Conservation (phyloP, 177 flowering plant genomes). For the Vitis hybrid region DNA sequence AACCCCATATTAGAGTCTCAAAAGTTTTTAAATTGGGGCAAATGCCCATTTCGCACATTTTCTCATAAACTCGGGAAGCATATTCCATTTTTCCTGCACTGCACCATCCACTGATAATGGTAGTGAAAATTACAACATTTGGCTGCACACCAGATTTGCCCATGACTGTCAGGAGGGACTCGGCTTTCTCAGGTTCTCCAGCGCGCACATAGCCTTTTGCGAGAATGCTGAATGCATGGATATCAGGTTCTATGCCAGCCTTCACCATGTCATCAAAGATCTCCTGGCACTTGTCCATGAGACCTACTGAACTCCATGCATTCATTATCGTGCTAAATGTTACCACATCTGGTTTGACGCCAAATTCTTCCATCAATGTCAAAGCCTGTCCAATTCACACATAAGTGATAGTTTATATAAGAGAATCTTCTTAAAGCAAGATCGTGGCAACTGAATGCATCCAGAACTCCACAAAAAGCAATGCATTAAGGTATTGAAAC, state of each 20-base stretch:
- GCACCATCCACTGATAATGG: slow-evolving; percentile 54
- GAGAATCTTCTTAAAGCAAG: too few relatives aligned
- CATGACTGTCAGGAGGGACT: slow-evolving; percentile 35
- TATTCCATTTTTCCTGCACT: slow-evolving; percentile 39
- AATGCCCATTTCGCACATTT: slow-evolving; percentile 35
- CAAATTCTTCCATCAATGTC: slow-evolving; percentile 45
- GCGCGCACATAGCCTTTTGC: slow-evolving; percentile 51
- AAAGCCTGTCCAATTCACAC: slow-evolving; percentile 28
- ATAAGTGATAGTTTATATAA: neutral
- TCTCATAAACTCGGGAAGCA: slow-evolving; percentile 26
- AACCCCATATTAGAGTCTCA: slow-evolving; percentile 54
- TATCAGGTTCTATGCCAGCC: slow-evolving; percentile 42
- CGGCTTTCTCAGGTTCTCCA: slow-evolving; percentile 42
- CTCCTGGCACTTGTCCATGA: slow-evolving; percentile 44
- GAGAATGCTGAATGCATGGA: slow-evolving; percentile 45
- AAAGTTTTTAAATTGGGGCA: slow-evolving; percentile 42
- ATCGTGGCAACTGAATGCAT: neutral
- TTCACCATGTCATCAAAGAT: slow-evolving; percentile 40
- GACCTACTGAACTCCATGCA: slow-evolving; percentile 50
- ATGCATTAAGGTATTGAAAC: neutral
- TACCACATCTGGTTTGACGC: slow-evolving; percentile 46
- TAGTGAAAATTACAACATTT: slow-evolving; percentile 49
- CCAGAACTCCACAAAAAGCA: neutral
- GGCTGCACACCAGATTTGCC: slow-evolving; percentile 26
- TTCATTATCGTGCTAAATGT: slow-evolving; percentile 55